These are phyloP conservation scores for Olyra latifolia DNA, from an alignment of 176 grass and related monocot species.

Conservation along the genomic window DNA sequence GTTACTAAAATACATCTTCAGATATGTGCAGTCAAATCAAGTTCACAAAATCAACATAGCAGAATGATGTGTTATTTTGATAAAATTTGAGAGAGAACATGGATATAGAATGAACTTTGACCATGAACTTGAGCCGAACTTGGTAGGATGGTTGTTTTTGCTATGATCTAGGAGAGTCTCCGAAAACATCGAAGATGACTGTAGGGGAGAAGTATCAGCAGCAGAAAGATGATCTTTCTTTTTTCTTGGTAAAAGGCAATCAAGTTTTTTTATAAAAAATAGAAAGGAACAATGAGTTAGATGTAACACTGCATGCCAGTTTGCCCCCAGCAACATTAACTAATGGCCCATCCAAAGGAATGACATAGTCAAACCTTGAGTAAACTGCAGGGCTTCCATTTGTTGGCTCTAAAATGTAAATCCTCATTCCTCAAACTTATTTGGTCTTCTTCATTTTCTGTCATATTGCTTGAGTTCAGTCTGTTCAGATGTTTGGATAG, in stretches of 20 bases:
- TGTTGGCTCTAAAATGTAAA: constrained; percentile 24
- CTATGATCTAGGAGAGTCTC: constrained; percentile 9
- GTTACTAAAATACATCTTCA: neutral
- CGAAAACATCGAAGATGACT: constrained; percentile 7
- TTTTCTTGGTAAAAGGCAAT: neutral
- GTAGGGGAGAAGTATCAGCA: constrained; percentile 1
- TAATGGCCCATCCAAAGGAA: neutral
- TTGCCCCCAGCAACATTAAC: neutral
- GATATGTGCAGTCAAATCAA: constrained; percentile 11
- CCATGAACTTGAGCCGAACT: neutral
- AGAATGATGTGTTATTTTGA: neutral
- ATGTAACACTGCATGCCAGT: constrained; percentile 1
- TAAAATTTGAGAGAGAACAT: neutral
- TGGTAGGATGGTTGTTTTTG: constrained; percentile 7
- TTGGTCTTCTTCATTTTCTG: constrained; percentile 1
- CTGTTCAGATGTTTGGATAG: constrained; percentile 28
- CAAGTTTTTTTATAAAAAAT: neutral
- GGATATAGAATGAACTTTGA: constrained; percentile 1
- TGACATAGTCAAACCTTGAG: neutral
- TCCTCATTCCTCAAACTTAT: constrained; percentile 14
- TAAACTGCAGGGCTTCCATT: constrained; percentile 25
- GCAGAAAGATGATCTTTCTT: neutral
- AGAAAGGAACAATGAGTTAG: neutral
- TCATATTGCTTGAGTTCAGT: constrained; percentile 13
- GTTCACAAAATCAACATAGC: neutral